Evolutionary conservation across 495 filamentous ascomycete species (phyloP).

Genomic region (Hypoxylon fragiforme): DNA sequence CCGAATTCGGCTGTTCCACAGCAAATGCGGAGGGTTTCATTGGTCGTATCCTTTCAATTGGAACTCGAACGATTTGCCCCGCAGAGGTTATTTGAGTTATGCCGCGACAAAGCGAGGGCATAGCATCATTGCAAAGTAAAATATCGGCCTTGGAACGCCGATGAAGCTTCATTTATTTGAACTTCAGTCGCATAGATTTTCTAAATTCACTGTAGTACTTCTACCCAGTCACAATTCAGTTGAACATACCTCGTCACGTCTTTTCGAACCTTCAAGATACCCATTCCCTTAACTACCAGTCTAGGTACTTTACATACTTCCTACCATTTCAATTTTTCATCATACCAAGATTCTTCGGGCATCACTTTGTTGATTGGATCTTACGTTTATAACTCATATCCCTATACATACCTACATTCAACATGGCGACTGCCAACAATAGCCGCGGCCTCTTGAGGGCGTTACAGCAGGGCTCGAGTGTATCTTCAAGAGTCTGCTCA

Average conservation of each 20-base stretch:
- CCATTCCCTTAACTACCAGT: constrained; percentile 3
- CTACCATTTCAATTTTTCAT: too few species aligned
- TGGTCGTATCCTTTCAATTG: constrained; percentile 24
- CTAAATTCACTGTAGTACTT: too few species aligned
- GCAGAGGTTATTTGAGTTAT: constrained; percentile 12
- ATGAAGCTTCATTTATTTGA: constrained; percentile 18
- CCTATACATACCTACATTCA: not conserved
- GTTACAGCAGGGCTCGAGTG: constrained; percentile 15
- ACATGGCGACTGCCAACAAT: constrained; percentile 26
- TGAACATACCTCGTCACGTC: not conserved
- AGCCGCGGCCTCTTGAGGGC: constrained; percentile 31
- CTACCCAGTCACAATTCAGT: too few species aligned
- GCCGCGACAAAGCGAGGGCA: constrained; percentile 31
- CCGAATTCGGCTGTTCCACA: constrained; percentile 32
- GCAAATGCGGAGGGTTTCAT: constrained; percentile 18
- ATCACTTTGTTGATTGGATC: not conserved
- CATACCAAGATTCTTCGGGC: too few species aligned
- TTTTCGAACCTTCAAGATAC: constrained; percentile 1
- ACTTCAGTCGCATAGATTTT: too few species aligned
- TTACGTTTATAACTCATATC: not conserved
- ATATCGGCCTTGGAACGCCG: constrained; percentile 28
- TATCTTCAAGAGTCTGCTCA: constrained; percentile 26
- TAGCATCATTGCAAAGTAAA: constrained; percentile 33
- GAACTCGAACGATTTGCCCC: constrained; percentile 16
- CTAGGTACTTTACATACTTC: too few species aligned